Percentiles rank a stretch among this genome's conserved stretches.
phyloP scores from a whole-genome alignment of 2,329 filamentous ascomycete genomes.

The Pseudogymnoascus sp. region DNA sequence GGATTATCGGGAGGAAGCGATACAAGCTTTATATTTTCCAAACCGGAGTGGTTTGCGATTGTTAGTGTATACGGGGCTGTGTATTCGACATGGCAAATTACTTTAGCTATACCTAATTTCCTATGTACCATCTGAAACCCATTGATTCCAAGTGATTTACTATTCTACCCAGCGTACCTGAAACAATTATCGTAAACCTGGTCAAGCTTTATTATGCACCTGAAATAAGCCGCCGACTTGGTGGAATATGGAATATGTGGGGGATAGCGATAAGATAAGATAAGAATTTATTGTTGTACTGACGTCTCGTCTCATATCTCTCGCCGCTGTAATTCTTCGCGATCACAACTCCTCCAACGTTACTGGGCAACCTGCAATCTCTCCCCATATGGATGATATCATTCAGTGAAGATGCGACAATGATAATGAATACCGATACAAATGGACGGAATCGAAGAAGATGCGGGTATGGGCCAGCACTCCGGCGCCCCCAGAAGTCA shows the following conservation, averaged over 20 bases:
- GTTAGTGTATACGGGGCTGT: neutral
- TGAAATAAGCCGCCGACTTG: neutral
- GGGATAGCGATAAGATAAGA: slow-evolving; percentile 9
- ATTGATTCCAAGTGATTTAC: neutral
- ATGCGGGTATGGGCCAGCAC: neutral
- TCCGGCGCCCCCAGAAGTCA: neutral
- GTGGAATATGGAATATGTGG: neutral
- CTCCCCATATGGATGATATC: neutral
- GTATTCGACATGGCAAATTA: neutral
- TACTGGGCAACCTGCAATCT: neutral
- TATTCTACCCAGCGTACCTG: neutral
- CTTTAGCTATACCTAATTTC: slow-evolving; percentile 9
- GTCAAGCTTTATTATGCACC: neutral
- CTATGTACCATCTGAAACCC: neutral
- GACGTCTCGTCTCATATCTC: slow-evolving; percentile 8
- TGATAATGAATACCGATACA: slow-evolving; percentile 8
- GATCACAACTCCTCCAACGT: neutral
- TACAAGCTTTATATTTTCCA: slow-evolving; percentile 6
- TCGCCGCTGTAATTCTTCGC: neutral
- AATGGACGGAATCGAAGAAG: slow-evolving; percentile 7
- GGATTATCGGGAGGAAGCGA: slow-evolving; percentile 1
- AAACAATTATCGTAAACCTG: neutral
- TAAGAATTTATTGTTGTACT: slow-evolving; percentile 5
- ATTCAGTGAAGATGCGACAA: neutral
- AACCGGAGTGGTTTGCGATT: slow-evolving; percentile 1